phyloP scores from a whole-genome alignment of 2,329 filamentous ascomycete species.

The Cordyceps fumosorosea region DNA sequence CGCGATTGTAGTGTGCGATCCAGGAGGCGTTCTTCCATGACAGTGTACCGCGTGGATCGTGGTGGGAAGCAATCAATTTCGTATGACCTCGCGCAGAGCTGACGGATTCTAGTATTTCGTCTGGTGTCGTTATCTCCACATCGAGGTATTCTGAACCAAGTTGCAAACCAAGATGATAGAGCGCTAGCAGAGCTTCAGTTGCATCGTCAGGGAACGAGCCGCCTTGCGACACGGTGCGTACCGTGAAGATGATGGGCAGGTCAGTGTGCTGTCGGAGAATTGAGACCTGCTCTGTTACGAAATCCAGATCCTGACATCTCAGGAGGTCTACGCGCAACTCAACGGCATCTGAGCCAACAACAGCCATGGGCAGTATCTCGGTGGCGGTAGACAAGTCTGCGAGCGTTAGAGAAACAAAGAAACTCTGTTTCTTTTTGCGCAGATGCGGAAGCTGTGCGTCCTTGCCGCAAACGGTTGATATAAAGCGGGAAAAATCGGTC shows the following conservation, averaged over 20 bases:
- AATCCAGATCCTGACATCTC: slow-evolving; percentile 67
- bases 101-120: slow-evolving; percentile 64
- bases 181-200: slow-evolving; percentile 59
- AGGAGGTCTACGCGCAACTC: slow-evolving; percentile 91
- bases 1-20: slow-evolving; percentile 84
- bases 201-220: slow-evolving; percentile 79
- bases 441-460: slow-evolving; percentile 40
- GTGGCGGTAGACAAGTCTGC: slow-evolving; percentile 62
- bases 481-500: slow-evolving; percentile 31
- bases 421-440: slow-evolving; percentile 62
- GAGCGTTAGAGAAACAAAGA: slow-evolving; percentile 87
- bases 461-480: slow-evolving; percentile 32
- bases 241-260: slow-evolving; percentile 84
- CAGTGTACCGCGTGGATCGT: slow-evolving; percentile 71
- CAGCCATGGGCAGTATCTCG: slow-evolving; percentile 61
- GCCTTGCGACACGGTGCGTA: slow-evolving; percentile 79
- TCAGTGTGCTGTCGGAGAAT: slow-evolving; percentile 65
- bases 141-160: slow-evolving; percentile 91
- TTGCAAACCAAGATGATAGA: slow-evolving; percentile 74
- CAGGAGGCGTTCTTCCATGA: slow-evolving; percentile 93
- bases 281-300: slow-evolving; percentile 74
- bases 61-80: slow-evolving; percentile 89
- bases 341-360: slow-evolving; percentile 84
- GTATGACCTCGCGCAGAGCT: slow-evolving; percentile 62
- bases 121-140: slow-evolving; percentile 80